A percentile compares a stretch with the other conserved stretches of the same genome.
These are phyloP conservation scores for Xenosphaeropsis pyriputrescens DNA, from an alignment of 2,329 filamentous ascomycete genomes.

Conservation along the genomic window DNA sequence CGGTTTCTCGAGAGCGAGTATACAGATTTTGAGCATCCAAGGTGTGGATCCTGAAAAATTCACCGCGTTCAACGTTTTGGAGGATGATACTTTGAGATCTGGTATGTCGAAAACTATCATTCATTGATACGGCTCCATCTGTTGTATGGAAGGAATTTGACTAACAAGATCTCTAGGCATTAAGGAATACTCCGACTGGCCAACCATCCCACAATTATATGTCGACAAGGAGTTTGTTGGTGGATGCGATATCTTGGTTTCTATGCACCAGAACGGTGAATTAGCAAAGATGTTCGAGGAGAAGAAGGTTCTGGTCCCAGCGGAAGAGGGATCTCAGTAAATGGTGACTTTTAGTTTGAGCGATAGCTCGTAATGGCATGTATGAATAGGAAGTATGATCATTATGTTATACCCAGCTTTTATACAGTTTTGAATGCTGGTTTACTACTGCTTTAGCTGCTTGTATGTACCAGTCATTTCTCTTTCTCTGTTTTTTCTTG, in stretches of 20 bases:
- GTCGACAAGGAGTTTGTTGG: constrained; percentile 92
- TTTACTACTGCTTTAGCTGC: no score
- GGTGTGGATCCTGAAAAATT: constrained; percentile 94
- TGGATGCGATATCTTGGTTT: constrained; percentile 92
- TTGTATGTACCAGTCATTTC: no score
- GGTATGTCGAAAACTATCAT: constrained; percentile 33
- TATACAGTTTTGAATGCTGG: no score
- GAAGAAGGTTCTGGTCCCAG: constrained; percentile 60
- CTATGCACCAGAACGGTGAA: constrained; percentile 94
- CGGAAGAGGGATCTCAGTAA: constrained; percentile 3
- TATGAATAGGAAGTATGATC: no score
- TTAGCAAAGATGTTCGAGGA: constrained; percentile 84
- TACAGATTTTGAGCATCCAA: constrained; percentile 89
- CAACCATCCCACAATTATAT: constrained; percentile 94
- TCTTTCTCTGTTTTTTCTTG: no score
- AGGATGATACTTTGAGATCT: constrained; percentile 73
- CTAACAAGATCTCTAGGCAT: constrained; percentile 45
- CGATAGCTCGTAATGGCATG: no score
- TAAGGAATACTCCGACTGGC: constrained; percentile 99
- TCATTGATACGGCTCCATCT: neutral
- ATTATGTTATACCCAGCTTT: no score
- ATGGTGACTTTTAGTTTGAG: no score
- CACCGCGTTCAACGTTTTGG: constrained; percentile 93
- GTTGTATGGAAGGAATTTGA: no score
- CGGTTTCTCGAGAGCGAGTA: constrained; percentile 87